Conservation (phyloP, 2,329 filamentous ascomycete species). For the Phialocephala sp. region DNA sequence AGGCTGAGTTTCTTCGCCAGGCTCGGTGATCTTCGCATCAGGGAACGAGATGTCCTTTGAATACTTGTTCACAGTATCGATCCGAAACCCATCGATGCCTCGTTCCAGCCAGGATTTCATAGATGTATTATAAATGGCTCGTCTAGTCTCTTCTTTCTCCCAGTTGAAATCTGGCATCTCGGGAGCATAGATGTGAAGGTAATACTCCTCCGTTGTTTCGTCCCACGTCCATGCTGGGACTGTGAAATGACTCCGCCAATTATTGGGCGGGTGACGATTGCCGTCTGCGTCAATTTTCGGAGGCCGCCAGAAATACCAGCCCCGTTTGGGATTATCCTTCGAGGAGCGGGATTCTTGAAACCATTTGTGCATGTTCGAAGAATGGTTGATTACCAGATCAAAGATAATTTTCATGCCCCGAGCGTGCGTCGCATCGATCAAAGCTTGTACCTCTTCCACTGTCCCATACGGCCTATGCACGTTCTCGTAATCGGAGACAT, state of each 20-base stretch:
- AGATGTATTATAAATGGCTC: slow-evolving; percentile 71
- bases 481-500: slow-evolving; percentile 69
- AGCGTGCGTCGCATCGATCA: slow-evolving; percentile 64
- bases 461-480: slow-evolving; percentile 70
- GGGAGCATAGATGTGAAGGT: slow-evolving; percentile 74
- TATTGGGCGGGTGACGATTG: slow-evolving; percentile 71
- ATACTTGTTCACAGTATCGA: slow-evolving; percentile 76
- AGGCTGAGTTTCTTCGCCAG: slow-evolving; percentile 51
- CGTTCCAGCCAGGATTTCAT: slow-evolving; percentile 81
- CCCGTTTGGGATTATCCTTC: slow-evolving; percentile 55
- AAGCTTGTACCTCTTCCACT: slow-evolving; percentile 64
- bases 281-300: slow-evolving; percentile 60
- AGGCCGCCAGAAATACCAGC: slow-evolving; percentile 71
- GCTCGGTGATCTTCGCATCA: slow-evolving; percentile 60
- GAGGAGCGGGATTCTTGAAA: slow-evolving; percentile 59
- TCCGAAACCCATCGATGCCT: slow-evolving; percentile 74
- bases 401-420: slow-evolving; percentile 73
- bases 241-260: slow-evolving; percentile 69
- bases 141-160: slow-evolving; percentile 71
- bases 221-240: slow-evolving; percentile 73
- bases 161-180: slow-evolving; percentile 86
- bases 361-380: slow-evolving; percentile 71
- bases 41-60: slow-evolving; percentile 65
- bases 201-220: slow-evolving; percentile 72
- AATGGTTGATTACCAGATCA: slow-evolving; percentile 80